A percentile compares a stretch with the other conserved stretches of the same genome.
These are phyloP conservation scores for Sphaerostilbella broomeana DNA, from an alignment of 2,329 filamentous ascomycete species.

Conservation along the genomic window DNA sequence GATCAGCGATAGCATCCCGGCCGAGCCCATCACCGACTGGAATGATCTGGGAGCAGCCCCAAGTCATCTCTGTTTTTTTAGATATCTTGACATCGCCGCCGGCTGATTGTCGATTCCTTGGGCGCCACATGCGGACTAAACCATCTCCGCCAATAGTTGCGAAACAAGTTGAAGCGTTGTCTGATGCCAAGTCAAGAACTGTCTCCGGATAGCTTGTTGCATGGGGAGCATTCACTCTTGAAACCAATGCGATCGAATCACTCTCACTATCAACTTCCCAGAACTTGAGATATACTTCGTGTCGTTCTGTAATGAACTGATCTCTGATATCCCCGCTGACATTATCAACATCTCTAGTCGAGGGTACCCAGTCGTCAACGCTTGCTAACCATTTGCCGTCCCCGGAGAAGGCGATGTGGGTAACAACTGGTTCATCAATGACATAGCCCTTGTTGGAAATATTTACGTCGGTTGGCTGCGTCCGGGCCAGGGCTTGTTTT, in stretches of 20 bases:
- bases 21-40: slow-evolving; percentile 46
- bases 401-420: slow-evolving; percentile 65
- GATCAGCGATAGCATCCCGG: slow-evolving; percentile 30
- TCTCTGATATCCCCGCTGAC: slow-evolving; percentile 30
- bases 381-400: slow-evolving; percentile 89
- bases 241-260: slow-evolving; percentile 65
- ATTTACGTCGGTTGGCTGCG: slow-evolving; percentile 77
- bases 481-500: slow-evolving; percentile 84
- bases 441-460: slow-evolving; percentile 63
- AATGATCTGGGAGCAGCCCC: slow-evolving; percentile 61
- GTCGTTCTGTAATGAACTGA: slow-evolving; percentile 44
- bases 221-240: slow-evolving; percentile 80
- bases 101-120: slow-evolving; percentile 51
- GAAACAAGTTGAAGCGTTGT: slow-evolving; percentile 65
- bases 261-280: slow-evolving; percentile 62
- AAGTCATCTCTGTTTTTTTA: slow-evolving; percentile 59
- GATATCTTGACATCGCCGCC: too few species aligned
- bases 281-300: slow-evolving; percentile 82
- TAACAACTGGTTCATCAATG: slow-evolving; percentile 72
- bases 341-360: slow-evolving; percentile 57
- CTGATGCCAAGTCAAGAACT: slow-evolving; percentile 66
- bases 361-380: slow-evolving; percentile 83
- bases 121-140: slow-evolving; percentile 73
- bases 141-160: slow-evolving; percentile 81
- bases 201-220: slow-evolving; percentile 46